phyloP scores from a whole-genome alignment of 2,329 filamentous ascomycete genomes.

The Dactylellina drechsleri region DNA sequence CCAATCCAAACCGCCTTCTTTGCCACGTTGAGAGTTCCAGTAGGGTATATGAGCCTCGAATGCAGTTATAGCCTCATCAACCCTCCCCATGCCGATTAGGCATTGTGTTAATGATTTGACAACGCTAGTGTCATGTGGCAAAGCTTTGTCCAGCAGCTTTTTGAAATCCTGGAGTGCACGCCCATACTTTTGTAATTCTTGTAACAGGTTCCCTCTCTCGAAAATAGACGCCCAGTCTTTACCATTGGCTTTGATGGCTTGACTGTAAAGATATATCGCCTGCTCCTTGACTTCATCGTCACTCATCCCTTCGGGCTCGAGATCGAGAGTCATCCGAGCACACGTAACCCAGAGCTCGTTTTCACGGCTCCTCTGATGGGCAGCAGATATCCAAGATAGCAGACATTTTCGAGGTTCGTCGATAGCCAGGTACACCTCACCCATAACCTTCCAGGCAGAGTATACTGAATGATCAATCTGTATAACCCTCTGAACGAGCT shows the following conservation, averaged over 20 bases:
- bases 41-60: conserved; percentile 60
- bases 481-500: conserved; percentile 72
- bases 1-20: conserved; percentile 70
- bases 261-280: conserved; percentile 70
- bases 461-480: conserved; percentile 75
- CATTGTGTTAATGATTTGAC: conserved; percentile 60
- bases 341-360: conserved; percentile 70
- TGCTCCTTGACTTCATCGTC: conserved; percentile 65
- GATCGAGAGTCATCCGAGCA: conserved; percentile 66
- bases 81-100: conserved; percentile 60
- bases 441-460: conserved; percentile 72
- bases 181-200: conserved; percentile 67
- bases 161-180: conserved; percentile 66
- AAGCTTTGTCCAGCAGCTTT: conserved; percentile 69
- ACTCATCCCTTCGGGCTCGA: conserved; percentile 65
- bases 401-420: conserved; percentile 70
- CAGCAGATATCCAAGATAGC: conserved; percentile 71
- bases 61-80: conserved; percentile 59
- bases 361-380: conserved; percentile 72
- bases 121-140: conserved; percentile 65
- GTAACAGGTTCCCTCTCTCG: conserved; percentile 70
- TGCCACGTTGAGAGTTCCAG: conserved; percentile 61
- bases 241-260: conserved; percentile 70
- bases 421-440: conserved; percentile 71
- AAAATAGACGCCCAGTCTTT: conserved; percentile 70